Base-by-base conservation (phyloP, 305 asterid species). In the Andrographis paniculata region DNA sequence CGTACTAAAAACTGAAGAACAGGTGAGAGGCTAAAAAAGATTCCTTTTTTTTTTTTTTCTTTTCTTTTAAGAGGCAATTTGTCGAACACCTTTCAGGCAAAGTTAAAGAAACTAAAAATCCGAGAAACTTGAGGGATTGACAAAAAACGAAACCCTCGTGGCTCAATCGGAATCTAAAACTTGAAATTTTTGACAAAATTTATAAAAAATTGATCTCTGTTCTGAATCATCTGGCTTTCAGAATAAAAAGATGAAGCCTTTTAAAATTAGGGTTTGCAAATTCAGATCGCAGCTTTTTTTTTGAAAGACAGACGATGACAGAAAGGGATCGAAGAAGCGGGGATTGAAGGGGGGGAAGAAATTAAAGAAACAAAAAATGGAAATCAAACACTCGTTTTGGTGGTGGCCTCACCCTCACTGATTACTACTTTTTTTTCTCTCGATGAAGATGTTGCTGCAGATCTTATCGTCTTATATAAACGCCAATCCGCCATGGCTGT, bases 161-260 rank as follows among this genome's bases (percentile, higher is more conserved):
- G 70, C 56, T 48, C 55, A 71, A 33, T 7, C 13, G 2, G 2
- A 33, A 7, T 2, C 4, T 10, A 33, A 33, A 11, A 33, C 13
- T 7, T 13, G 12, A 13, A 33, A 6, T 36, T 62, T 45, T 21
- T 50, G 52, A 54, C 45, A 52, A 58, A 55, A 20, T n/a, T n/a
- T n/a, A n/a, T 27, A 44, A 63, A 47, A 17, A 1, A 1, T 13
- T 45, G 68, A 84, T 73, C 95, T 46, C 93, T 74, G 48, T 76
- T 76, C 95, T 78, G 95, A 73, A 81, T 58, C 91, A 76, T 79
- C 88, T 78, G 88, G 80, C 93, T 84, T 80, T 74, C 95, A 72
- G 74, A 69, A 63, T 63, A 69, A 17, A 1, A 49, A 63, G 48
- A 42, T 44, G 49, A 33, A 33, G 38, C 53, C 65, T 64, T 59